phyloP scores from a whole-genome alignment of 768 basidiomycete species.

The Collybiopsis luxurians region DNA sequence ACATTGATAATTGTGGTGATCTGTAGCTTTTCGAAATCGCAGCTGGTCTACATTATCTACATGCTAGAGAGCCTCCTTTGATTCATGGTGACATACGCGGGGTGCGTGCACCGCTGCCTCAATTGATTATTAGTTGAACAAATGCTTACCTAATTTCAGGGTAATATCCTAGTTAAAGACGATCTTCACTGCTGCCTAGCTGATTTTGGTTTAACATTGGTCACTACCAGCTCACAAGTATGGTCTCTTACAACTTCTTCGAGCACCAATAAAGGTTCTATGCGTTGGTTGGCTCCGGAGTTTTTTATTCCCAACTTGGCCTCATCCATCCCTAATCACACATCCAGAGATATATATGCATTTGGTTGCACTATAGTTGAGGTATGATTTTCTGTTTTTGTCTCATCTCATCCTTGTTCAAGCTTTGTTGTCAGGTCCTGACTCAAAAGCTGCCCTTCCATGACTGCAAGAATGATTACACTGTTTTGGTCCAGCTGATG shows the following conservation, averaged over 20 bases:
- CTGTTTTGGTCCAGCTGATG: neutral
- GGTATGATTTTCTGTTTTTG: neutral
- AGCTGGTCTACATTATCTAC: slow-evolving; percentile 26
- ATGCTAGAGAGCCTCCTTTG: slow-evolving; percentile 13
- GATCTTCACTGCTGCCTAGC: neutral
- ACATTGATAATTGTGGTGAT: neutral
- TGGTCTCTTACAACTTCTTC: too few species aligned
- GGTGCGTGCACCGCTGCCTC: neutral
- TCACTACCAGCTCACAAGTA: too few species aligned
- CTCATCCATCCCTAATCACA: neutral
- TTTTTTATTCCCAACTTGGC: neutral
- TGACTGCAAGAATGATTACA: neutral
- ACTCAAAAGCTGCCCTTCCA: too few species aligned
- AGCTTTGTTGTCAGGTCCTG: neutral
- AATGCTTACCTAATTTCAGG: neutral
- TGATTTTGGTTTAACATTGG: too few species aligned
- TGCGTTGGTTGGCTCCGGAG: too few species aligned
- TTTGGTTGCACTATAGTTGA: neutral
- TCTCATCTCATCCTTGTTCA: neutral
- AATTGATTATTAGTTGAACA: neutral
- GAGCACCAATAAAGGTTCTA: too few species aligned
- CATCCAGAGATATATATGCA: neutral
- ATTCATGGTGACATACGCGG: too few species aligned
- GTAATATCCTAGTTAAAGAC: neutral
- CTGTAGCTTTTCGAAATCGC: slow-evolving; percentile 25